Evolutionary conservation across 257 asterid species (phyloP).

Genomic region (Penstemon davidsonii): DNA sequence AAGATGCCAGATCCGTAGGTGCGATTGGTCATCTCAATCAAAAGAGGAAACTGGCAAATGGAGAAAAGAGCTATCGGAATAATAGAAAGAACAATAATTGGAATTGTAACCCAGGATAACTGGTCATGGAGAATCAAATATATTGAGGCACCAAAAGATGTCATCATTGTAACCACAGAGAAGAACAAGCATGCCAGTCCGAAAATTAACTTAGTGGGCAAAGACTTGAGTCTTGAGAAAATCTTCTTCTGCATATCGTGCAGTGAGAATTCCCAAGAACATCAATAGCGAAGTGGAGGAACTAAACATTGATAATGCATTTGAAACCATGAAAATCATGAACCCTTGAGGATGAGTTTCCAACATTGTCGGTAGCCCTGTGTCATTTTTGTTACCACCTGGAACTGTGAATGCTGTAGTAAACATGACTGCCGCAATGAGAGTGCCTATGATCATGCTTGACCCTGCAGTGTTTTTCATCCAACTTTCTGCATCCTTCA

Average conservation of each 20-base stretch:
- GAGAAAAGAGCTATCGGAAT: constrained; percentile 26
- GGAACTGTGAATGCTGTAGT: constrained; percentile 44
- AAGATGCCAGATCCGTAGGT: constrained; percentile 27
- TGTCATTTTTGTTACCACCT: constrained; percentile 29
- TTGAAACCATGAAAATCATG: constrained; percentile 34
- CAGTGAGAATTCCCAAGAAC: constrained; percentile 39
- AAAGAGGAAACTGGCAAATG: constrained; percentile 25
- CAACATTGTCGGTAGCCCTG: constrained; percentile 28
- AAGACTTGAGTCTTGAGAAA: constrained; percentile 15
- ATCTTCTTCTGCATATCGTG: constrained; percentile 31
- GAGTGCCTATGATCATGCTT: constrained; percentile 39
- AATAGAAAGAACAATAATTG: constrained; percentile 20
- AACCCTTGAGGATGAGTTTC: constrained; percentile 14
- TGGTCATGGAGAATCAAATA: constrained; percentile 25
- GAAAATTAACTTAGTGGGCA: constrained; percentile 28
- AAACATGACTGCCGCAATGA: constrained; percentile 40
- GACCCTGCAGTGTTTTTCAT: constrained; percentile 39
- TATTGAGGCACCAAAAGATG: constrained; percentile 31
- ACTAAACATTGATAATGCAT: constrained; percentile 35
- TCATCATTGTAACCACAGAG: constrained; percentile 31
- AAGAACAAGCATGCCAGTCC: constrained; percentile 29
- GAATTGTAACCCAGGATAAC: constrained; percentile 30
- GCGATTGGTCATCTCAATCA: constrained; percentile 30
- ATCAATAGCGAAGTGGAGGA: constrained; percentile 27
- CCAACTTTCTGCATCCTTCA: constrained; percentile 32